Evolutionary conservation across 208 protist genomes (phyloP), one percentile per base, ranked within the genome.

Genomic region (Wallacemonas sp.): DNA sequence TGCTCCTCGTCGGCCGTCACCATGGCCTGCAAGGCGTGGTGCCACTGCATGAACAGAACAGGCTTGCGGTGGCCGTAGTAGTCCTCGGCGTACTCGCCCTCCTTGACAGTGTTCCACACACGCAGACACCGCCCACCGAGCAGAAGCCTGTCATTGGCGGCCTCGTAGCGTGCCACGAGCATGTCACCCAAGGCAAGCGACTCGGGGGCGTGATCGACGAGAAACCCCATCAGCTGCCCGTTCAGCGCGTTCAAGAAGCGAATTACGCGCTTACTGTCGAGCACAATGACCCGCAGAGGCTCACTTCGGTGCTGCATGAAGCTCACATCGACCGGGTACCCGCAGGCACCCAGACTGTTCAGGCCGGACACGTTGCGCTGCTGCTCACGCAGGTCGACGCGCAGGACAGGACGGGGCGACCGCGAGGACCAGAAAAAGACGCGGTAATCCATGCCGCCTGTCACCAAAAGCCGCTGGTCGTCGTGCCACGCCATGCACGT

Each of bases 1-100:
- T 88, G 60, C 22, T 80, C 74, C 42, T 81, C 80, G 56, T 95
- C 90, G 0, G 90, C 86, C 36, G 82, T 93, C n/a, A 93, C 77
- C 41, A 75, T 82, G 21, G 79, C 78, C n/a, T 60, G 33, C 63
- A 84, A 72, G 2, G 61, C 62, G 2, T 51, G 39, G 34, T 80
- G 75, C 70, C 75, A 91, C 6, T 62, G 41, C 46, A 86, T 49
- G 39, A 82, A 88, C 15, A 95, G 46, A 56, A 95, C 66, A 0
- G 86, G 70, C 19, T 82, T 70, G 12, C 75, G 79, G 62, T 95
- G 90, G 0, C 90, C 84, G 47, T 31, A 49, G 72, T 91, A 91
- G 55, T 80, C 75, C 45, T 66, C 59, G 14, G 68, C 76, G 60
- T 82, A 85, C 11, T 70, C 75, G 44, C 71, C 68, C 39, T 82